These are phyloP conservation scores for Apophysomyces ossiformis DNA, from an alignment of 371 early-diverging fungal genomes.

Conservation along the genomic window DNA sequence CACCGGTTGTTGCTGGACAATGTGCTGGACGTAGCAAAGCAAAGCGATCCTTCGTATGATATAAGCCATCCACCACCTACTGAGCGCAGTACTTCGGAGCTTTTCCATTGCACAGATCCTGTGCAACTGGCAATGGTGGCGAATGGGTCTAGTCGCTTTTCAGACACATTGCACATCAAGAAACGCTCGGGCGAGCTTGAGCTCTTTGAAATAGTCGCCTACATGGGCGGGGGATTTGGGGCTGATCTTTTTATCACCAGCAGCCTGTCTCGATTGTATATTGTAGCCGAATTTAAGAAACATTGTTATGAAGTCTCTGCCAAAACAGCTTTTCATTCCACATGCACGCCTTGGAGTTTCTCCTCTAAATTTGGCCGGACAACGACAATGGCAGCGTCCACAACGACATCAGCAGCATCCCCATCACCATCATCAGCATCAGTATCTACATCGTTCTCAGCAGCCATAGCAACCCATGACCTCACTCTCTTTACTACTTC, in stretches of 20 bases:
- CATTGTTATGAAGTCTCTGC: slow-evolving; percentile 14
- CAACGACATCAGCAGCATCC: too few relatives aligned
- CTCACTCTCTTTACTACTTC: too few relatives aligned
- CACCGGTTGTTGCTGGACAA: slow-evolving; percentile 54
- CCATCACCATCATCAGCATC: too few relatives aligned
- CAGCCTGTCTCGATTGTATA: slow-evolving; percentile 37
- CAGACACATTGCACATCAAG: slow-evolving; percentile 59
- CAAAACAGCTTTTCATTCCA: not conserved
- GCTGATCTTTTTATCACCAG: slow-evolving; percentile 46
- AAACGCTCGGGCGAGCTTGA: slow-evolving; percentile 56
- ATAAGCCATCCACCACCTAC: slow-evolving; percentile 37
- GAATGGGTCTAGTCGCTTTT: slow-evolving; percentile 44
- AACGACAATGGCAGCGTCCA: too few relatives aligned
- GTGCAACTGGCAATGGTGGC: slow-evolving; percentile 32
- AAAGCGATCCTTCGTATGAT: slow-evolving; percentile 17
- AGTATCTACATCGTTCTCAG: too few relatives aligned
- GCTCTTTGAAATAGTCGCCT: slow-evolving; percentile 51
- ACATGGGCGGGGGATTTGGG: slow-evolving; percentile 65
- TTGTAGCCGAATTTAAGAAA: slow-evolving; percentile 36
- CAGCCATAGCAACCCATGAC: too few relatives aligned
- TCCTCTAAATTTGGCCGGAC: not conserved
- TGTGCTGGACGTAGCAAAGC: slow-evolving; percentile 37
- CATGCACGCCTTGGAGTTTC: not conserved
- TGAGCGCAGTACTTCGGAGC: slow-evolving; percentile 53
- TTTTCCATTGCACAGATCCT: slow-evolving; percentile 41